Conservation (phyloP, 192 early-diverging fungal species). For the Coemansia sp. region DNA sequence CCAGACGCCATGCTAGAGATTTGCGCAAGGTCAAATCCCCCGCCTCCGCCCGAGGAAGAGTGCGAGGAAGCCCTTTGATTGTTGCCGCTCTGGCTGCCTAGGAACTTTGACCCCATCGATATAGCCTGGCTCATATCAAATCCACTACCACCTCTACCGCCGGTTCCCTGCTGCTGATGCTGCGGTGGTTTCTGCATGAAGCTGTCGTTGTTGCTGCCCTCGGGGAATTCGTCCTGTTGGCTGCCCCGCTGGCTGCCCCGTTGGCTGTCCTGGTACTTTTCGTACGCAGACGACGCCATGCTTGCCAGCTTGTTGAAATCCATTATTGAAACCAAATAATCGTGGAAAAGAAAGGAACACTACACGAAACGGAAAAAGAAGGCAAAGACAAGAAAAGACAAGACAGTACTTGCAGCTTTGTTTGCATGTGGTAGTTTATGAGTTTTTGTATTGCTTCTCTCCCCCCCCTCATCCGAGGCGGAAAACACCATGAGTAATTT, state of each 20-base stretch:
- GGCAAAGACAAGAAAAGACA: too few species aligned
- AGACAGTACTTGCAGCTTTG: too few species aligned
- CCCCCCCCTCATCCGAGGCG: neutral
- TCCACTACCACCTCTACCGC: too few species aligned
- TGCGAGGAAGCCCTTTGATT: neutral
- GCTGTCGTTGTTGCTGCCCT: neutral
- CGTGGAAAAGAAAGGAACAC: neutral
- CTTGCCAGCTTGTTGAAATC: slow-evolving; percentile 41
- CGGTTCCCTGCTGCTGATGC: too few species aligned
- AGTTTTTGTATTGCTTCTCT: too few species aligned
- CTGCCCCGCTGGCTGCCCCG: too few species aligned
- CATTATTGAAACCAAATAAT: slow-evolving; percentile 5
- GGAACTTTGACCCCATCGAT: slow-evolving; percentile 28
- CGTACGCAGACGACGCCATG: slow-evolving; percentile 28
- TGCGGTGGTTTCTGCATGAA: slow-evolving; percentile 1
- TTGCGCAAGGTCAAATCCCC: slow-evolving; percentile 33
- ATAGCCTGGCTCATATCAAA: slow-evolving; percentile 34
- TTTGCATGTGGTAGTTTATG: too few species aligned
- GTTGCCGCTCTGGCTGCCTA: slow-evolving; percentile 15
- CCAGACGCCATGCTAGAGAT: slow-evolving; percentile 25
- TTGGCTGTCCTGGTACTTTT: slow-evolving; percentile 23
- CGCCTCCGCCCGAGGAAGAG: neutral
- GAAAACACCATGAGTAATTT: neutral
- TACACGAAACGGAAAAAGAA: too few species aligned
- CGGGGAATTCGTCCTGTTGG: too few species aligned